Conservation (phyloP, 1,284 basidiomycete species). For the Sparassis latifolia region DNA sequence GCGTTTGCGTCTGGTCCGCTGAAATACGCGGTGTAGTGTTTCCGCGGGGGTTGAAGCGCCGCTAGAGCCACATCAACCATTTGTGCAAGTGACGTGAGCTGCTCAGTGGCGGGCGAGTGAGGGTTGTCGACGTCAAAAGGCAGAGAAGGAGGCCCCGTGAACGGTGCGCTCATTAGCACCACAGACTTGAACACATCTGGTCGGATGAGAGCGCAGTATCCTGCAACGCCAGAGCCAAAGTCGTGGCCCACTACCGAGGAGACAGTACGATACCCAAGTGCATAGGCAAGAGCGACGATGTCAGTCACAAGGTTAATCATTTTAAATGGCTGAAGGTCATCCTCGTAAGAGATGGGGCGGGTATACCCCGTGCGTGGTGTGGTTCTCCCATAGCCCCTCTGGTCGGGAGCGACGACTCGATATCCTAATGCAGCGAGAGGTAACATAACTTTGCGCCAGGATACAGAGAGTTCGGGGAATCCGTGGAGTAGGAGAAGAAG, state of each 20-base stretch:
- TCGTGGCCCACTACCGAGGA: slow-evolving; percentile 54
- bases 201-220: slow-evolving; percentile 42
- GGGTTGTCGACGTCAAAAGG: slow-evolving; percentile 14
- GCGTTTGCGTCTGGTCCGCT: slow-evolving; percentile 39
- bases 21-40: slow-evolving; percentile 52
- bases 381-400: slow-evolving; percentile 28
- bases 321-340: slow-evolving; percentile 44
- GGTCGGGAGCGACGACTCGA: slow-evolving; percentile 30
- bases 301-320: slow-evolving; percentile 46
- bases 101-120: neutral
- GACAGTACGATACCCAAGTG: slow-evolving; percentile 41
- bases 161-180: slow-evolving; percentile 56
- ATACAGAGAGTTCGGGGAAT: slow-evolving; percentile 60
- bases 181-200: slow-evolving; percentile 51
- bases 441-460: slow-evolving; percentile 51
- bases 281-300: slow-evolving; percentile 41
- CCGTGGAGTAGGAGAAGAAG: slow-evolving; percentile 58
- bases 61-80: slow-evolving; percentile 27
- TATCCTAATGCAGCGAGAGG: slow-evolving; percentile 39
- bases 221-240: slow-evolving; percentile 48
- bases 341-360: slow-evolving; percentile 33
- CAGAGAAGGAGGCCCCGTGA: slow-evolving; percentile 36
- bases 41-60: slow-evolving; percentile 42
- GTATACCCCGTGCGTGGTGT: slow-evolving; percentile 12
- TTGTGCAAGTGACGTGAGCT: slow-evolving; percentile 8